phyloP scores from a whole-genome alignment of 352 stramenopile genomes.

The Pythium monospermum region DNA sequence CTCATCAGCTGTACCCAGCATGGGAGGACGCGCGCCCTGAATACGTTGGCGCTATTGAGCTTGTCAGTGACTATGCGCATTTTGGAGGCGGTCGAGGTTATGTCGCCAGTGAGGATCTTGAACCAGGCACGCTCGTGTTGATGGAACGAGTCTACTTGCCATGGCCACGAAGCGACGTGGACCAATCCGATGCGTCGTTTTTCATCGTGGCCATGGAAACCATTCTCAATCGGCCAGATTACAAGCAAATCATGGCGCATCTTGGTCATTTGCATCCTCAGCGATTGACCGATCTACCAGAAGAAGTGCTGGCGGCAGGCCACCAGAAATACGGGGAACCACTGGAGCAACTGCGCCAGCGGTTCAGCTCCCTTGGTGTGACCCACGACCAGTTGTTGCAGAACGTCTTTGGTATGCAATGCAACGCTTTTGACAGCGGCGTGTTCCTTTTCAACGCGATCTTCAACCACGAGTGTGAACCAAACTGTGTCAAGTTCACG shows the following conservation, averaged over 20 bases:
- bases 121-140: constrained; percentile 86
- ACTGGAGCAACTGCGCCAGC: constrained; percentile 44
- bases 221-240: constrained; percentile 71
- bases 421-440: constrained; percentile 92
- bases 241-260: constrained; percentile 61
- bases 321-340: constrained; percentile 51
- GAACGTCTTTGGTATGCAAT: constrained; percentile 89
- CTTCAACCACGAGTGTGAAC: constrained; percentile 93
- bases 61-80: constrained; percentile 43
- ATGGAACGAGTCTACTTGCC: constrained; percentile 87
- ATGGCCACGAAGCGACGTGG: constrained; percentile 83
- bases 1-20: constrained; percentile 41
- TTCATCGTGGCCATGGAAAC: constrained; percentile 87
- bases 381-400: constrained; percentile 76
- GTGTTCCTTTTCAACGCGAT: constrained; percentile 93
- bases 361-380: constrained; percentile 45
- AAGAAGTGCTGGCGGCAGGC: constrained; percentile 43
- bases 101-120: constrained; percentile 69
- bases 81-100: constrained; percentile 87
- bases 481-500: constrained; percentile 94
- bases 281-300: constrained; percentile 63
- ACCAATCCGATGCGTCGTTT: constrained; percentile 71
- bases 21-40: constrained; percentile 81
- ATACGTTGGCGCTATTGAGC: constrained; percentile 75
- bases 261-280: constrained; percentile 85